phyloP scores from a whole-genome alignment of 2,329 filamentous ascomycete species.

The Talaromyces verruculosus region DNA sequence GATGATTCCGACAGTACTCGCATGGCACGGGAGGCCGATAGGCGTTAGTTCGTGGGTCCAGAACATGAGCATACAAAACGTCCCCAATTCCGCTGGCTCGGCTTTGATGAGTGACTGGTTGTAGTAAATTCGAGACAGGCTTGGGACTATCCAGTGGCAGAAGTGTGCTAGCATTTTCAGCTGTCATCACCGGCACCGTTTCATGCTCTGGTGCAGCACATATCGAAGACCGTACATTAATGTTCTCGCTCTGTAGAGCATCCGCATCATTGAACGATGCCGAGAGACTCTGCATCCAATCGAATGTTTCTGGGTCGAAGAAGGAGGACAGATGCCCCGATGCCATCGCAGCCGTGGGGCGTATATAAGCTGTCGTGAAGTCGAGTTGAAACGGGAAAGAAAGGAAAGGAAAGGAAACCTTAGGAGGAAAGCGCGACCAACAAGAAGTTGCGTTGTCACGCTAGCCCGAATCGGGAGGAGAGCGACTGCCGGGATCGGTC shows the following conservation, averaged over 20 bases:
- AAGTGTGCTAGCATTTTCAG: background rate
- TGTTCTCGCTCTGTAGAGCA: background rate
- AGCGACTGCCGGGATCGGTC: background rate
- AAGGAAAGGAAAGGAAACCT: too few species aligned
- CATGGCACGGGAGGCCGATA: conserved; percentile 44
- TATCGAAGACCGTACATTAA: background rate
- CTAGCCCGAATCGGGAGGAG: background rate
- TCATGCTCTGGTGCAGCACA: background rate
- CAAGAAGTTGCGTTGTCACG: background rate
- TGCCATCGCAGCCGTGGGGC: background rate
- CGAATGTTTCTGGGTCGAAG: background rate
- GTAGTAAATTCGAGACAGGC: too few species aligned
- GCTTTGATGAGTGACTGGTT: background rate
- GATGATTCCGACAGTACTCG: conserved; percentile 45
- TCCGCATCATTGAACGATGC: background rate
- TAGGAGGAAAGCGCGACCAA: background rate
- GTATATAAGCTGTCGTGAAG: background rate
- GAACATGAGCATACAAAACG: background rate
- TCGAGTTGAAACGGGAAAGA: background rate
- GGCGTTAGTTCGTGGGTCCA: background rate
- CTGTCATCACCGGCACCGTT: background rate
- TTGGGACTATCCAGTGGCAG: background rate
- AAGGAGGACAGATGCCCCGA: background rate
- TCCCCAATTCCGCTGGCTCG: background rate
- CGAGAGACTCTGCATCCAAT: background rate